Percentiles rank a stretch among this genome's conserved stretches.
Conservation (phyloP, 495 filamentous ascomycete genomes). For the Margaritispora aquatica region DNA sequence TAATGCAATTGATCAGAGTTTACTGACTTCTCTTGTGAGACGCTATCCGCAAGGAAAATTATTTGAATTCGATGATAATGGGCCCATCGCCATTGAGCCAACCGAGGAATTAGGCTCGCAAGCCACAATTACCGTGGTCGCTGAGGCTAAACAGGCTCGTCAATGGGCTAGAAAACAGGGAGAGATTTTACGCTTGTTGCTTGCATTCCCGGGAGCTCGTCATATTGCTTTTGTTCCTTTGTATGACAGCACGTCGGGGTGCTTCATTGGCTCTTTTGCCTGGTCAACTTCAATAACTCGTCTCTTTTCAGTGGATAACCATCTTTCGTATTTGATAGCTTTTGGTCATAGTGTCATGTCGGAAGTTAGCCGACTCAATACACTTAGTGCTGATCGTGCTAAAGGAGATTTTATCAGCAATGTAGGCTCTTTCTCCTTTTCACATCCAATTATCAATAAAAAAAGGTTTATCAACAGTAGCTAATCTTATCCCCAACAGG, state of each 20-base stretch:
- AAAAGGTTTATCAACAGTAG: no score
- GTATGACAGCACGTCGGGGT: slow-evolving; percentile 13
- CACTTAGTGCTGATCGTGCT: slow-evolving; percentile 33
- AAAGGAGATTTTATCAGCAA: slow-evolving; percentile 67
- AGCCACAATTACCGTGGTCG: slow-evolving; percentile 7
- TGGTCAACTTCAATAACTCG: slow-evolving; percentile 45
- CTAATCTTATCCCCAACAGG: no score
- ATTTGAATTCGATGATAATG: slow-evolving; percentile 31
- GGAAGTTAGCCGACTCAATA: slow-evolving; percentile 46
- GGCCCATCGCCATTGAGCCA: slow-evolving; percentile 15
- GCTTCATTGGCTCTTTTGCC: slow-evolving; percentile 37
- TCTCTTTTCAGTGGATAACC: slow-evolving; percentile 36
- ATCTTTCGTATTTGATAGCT: slow-evolving; percentile 44
- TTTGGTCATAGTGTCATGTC: slow-evolving; percentile 47
- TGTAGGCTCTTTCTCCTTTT: no score
- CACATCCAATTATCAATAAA: no score
- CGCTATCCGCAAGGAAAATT: slow-evolving; percentile 32
- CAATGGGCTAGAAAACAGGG: not conserved
- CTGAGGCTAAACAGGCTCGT: slow-evolving; percentile 19
- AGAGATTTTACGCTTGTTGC: slow-evolving; percentile 7
- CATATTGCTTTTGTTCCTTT: slow-evolving; percentile 13
- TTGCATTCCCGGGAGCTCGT: slow-evolving; percentile 12
- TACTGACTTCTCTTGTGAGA: slow-evolving; percentile 25
- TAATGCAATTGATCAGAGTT: slow-evolving; percentile 12
- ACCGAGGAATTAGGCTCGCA: slow-evolving; percentile 5